Percentiles rank a stretch among this genome's conserved stretches.
phyloP scores from a whole-genome alignment of 2,329 filamentous ascomycete genomes.

The Clarireedia paspali region DNA sequence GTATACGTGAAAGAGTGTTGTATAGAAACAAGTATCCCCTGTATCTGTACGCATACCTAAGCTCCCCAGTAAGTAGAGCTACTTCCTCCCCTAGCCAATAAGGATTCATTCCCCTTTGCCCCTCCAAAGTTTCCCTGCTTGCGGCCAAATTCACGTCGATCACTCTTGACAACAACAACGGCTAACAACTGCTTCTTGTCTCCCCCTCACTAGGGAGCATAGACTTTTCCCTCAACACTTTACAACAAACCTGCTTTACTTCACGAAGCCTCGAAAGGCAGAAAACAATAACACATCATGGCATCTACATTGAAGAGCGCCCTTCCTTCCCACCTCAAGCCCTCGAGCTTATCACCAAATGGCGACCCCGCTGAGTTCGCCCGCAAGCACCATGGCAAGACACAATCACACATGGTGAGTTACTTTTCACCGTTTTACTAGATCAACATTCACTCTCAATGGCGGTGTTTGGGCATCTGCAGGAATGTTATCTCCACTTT shows the following conservation, averaged over 20 bases:
- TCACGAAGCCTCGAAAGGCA: background rate
- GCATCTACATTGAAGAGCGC: conserved; percentile 64
- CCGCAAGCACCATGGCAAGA: conserved; percentile 74
- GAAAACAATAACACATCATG: conserved; percentile 40
- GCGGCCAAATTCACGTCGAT: conserved; percentile 1
- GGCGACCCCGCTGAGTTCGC: conserved; percentile 40
- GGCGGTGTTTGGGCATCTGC: background rate
- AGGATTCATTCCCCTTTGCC: background rate
- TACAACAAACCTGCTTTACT: background rate
- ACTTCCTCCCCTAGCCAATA: too few species aligned
- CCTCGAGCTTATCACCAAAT: conserved; percentile 28
- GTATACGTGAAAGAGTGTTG: too few species aligned
- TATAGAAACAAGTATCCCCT: too few species aligned
- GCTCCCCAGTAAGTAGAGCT: too few species aligned
- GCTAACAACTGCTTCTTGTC: conserved; percentile 3
- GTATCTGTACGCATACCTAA: too few species aligned
- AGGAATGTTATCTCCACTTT: background rate
- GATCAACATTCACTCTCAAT: background rate
- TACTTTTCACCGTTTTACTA: conserved; percentile 1
- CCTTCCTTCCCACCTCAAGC: conserved; percentile 75
- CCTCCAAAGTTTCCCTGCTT: conserved; percentile 1
- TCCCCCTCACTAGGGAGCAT: conserved; percentile 1
- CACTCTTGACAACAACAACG: background rate
- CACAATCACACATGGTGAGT: conserved; percentile 78
- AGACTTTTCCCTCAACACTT: background rate